phyloP scores from a whole-genome alignment of 345 rosid genomes.

The Pugionium dolabratum region DNA sequence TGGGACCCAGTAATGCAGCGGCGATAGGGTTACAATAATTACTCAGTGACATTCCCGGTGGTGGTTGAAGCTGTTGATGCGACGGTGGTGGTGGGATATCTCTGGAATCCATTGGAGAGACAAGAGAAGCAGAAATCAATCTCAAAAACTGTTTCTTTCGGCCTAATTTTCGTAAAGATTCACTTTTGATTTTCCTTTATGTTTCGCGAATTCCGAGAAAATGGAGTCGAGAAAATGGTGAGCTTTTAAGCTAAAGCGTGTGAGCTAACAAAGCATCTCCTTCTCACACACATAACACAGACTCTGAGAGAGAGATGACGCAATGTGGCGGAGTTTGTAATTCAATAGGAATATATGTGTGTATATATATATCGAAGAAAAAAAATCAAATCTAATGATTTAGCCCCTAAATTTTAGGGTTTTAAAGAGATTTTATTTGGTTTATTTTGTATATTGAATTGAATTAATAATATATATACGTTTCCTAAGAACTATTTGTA shows the following conservation, averaged over 20 bases:
- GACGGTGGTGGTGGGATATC: constrained; percentile 37
- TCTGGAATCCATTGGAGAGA: constrained; percentile 55
- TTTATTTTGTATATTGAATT: too few relatives aligned
- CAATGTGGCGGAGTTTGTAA: constrained; percentile 12
- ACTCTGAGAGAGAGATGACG: constrained; percentile 5
- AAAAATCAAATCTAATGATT: too few relatives aligned
- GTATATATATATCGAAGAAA: neutral
- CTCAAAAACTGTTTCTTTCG: constrained; percentile 35
- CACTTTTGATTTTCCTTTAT: neutral
- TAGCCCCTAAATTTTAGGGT: too few relatives aligned
- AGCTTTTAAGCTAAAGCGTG: constrained; percentile 23
- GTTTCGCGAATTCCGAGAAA: constrained; percentile 29
- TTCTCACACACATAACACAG: constrained; percentile 11
- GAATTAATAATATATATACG: too few relatives aligned
- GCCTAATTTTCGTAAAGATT: constrained; percentile 29
- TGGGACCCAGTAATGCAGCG: constrained; percentile 33
- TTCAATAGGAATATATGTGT: neutral
- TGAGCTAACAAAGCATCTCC: constrained; percentile 24
- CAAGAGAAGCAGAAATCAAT: constrained; percentile 10
- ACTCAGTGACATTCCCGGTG: constrained; percentile 44
- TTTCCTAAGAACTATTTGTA: too few relatives aligned
- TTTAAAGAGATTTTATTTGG: too few relatives aligned
- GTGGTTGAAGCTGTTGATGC: constrained; percentile 26
- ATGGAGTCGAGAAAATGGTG: constrained; percentile 13
- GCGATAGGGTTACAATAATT: constrained; percentile 44